A percentile compares a stretch with the other conserved stretches of the same genome.
phyloP scores from a whole-genome alignment of 1,284 basidiomycete species.

The Athelia psychrophila region DNA sequence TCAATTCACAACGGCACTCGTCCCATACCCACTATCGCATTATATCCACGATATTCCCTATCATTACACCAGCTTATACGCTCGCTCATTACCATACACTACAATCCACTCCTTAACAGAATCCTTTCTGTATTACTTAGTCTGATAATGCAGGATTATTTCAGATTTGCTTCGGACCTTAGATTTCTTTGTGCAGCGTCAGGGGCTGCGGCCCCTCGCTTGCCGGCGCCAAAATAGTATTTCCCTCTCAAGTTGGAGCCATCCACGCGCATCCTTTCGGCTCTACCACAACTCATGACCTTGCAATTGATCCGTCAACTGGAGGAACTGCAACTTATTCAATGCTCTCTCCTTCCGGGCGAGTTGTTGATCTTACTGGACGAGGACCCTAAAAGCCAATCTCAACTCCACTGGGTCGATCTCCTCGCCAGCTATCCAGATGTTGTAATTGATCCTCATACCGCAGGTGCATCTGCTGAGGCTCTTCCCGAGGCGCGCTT shows the following conservation, averaged over 20 bases:
- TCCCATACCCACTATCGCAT: neutral
- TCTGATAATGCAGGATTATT: too few species aligned
- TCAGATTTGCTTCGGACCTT: too few species aligned
- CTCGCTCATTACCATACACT: neutral
- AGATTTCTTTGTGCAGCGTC: too few species aligned
- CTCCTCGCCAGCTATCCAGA: slow-evolving; percentile 25
- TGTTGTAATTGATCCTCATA: neutral
- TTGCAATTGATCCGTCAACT: slow-evolving; percentile 20
- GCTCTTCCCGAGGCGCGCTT: slow-evolving; percentile 29
- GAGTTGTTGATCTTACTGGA: slow-evolving; percentile 47
- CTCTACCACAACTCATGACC: neutral
- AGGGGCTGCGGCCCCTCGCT: too few species aligned
- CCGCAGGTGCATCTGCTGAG: neutral
- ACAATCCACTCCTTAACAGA: neutral
- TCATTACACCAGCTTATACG: neutral
- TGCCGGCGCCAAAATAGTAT: too few species aligned
- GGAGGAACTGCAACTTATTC: slow-evolving; percentile 52
- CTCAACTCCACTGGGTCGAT: slow-evolving; percentile 28
- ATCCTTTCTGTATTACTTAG: neutral
- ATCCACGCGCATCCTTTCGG: too few species aligned
- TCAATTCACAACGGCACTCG: neutral
- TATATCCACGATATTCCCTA: neutral
- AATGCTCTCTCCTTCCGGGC: slow-evolving; percentile 56
- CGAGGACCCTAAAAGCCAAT: slow-evolving; percentile 18
- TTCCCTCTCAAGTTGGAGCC: too few species aligned